These are phyloP conservation scores for Eragrostis curvula DNA, from an alignment of 176 grass and related monocot genomes.

Conservation along the genomic window DNA sequence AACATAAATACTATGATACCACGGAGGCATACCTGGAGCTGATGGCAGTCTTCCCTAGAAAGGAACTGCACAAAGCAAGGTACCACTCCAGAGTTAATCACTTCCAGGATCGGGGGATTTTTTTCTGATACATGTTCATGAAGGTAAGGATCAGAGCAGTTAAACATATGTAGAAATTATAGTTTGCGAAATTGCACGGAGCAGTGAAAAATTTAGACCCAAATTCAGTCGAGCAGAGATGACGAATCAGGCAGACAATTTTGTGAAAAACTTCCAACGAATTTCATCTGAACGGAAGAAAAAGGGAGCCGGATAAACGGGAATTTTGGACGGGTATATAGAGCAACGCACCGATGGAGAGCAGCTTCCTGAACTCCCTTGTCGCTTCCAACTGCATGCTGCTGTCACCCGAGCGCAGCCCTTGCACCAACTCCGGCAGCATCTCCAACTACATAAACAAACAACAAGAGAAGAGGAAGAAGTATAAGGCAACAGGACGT, in stretches of 20 bases:
- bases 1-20: not conserved
- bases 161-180: not conserved
- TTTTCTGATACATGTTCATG: constrained; percentile 39
- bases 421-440: constrained; percentile 41
- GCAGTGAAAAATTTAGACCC: not conserved
- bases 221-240: not conserved
- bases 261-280: not conserved
- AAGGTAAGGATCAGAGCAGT: not conserved
- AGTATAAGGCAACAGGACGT: no score
- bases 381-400: constrained; percentile 47
- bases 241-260: not conserved
- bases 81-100: constrained; percentile 53
- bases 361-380: constrained; percentile 59
- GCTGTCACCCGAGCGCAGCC: constrained; percentile 57
- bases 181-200: no score
- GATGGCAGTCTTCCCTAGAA: constrained; percentile 57
- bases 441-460: constrained; percentile 40
- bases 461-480: not conserved
- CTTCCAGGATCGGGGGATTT: constrained; percentile 59
- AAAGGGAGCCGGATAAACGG: not conserved
- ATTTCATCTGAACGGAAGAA: not conserved
- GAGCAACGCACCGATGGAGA: constrained; percentile 50
- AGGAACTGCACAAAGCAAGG: constrained; percentile 72
- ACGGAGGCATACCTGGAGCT: constrained; percentile 58
- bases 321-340: not conserved